Evolutionary conservation across 2,329 filamentous ascomycete species (phyloP), one percentile per base, ranked within the genome.

Genomic region (Pyrenophora teres): DNA sequence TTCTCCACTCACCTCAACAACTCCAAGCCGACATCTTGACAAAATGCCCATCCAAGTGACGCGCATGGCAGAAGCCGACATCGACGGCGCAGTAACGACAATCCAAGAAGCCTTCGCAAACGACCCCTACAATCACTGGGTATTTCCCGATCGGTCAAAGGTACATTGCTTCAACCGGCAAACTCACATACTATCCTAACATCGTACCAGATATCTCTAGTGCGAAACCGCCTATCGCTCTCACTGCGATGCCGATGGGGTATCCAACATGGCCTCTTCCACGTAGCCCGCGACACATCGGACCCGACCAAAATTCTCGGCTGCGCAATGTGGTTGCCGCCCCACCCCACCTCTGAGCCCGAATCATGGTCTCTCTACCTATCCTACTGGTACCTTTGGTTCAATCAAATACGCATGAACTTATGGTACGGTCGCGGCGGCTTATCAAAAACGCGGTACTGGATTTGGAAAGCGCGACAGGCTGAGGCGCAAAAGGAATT

Each of bases 271-370:
- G 86, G 82, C 45, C 80, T 88, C 32, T 88, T 90, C 74, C 83
- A 87, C 60, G 85, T 90, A 52, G 86, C 86, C 8, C 88, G 86
- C 71, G 83, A 87, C 62, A 74, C 78, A 3, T 75, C 77, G 0
- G 65, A 66, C 4, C 70, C 72, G 13, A 54, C 71, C 43, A 80
- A 81, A 50, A 80, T 90, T 31, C 79, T 90, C 23, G 88, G 88
- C 8, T 85, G 89, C 19, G 84, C 86, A 50, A 89, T 88, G 82
- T 91, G 88, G 88, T 76, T 89, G 46, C 80, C 80, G 0, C 87
- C 87, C 0, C 78, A 77, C 12, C 74, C 75, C 0, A 68, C 76
- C 0, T 74, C 70, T 4, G 66, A 78, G 40, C 77, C 80, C 13
- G 74, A 81, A 38, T 81, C 79, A 5, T 90, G 87, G 87, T 73